Evolutionary conservation across 768 basidiomycete species (phyloP), one percentile per base, ranked within the genome.

Genomic region (Collybia sp.): DNA sequence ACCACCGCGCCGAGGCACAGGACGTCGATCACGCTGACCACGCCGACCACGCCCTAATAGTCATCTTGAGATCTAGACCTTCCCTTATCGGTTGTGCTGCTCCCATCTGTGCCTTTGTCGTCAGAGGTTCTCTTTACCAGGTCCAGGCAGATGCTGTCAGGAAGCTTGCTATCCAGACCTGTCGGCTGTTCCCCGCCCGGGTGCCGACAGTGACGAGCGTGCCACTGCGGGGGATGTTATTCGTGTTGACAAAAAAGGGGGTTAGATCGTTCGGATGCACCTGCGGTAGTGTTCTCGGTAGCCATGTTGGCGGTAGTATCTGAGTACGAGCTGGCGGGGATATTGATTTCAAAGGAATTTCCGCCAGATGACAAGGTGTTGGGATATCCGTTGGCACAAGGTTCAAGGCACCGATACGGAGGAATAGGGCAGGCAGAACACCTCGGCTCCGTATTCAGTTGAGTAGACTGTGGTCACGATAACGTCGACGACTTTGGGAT

Each of bases 361-460:
- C 95, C 95, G 33, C 95, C 95, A 56, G 97, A 99, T 0, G 78
- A 66, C 42, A 99, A 70, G 1, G 69, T 85, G 13, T 63, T 65
- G 94, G 94, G 0, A 91, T 61, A 5, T 86, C 85, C 12, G 69
- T 60, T 12, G 85, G 87, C 1, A 65, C 65, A 1, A 94, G 95
- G n/a, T n/a, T n/a, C n/a, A n/a, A 11, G 93, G 85, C 0, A 70
- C 70, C 38, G 65, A 58, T 10, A 85, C 76, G 34, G 77, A 71
- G 70, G 85, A 97, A 69, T 95, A 99, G 10, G 82, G 74, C 0
- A 95, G 95, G 69, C 93, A 97, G 73, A 93, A 99, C 33, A 84
- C 75, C 61, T 95, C 93, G 1, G 86, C 83, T 30, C 79, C 70
- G 58, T 93, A 94, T 19, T 83, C 80, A 2, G 92, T 92, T 1